Base-by-base conservation (phyloP, 2,329 filamentous ascomycete species). In the Metarhizium robertsii region DNA sequence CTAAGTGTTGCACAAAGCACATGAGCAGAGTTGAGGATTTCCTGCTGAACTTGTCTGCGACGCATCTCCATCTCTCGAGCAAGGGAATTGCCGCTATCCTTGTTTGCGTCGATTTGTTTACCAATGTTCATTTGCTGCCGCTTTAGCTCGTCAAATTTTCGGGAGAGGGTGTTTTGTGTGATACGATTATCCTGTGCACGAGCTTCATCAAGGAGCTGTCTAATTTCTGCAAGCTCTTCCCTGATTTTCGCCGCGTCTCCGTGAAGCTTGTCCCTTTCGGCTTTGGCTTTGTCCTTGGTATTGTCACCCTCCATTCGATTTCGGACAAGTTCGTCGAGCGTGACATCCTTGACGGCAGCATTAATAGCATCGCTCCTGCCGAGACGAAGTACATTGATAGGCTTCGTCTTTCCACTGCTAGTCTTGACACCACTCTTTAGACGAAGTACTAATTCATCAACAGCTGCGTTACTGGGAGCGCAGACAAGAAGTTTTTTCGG, bases 391-490 rank as follows among this genome's bases (percentile, higher is more conserved):
- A 99, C 89, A 50, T 90, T 91, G 65, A 97, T 81, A 60, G 88
- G 88, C 61, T 88, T 85, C 13, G 77, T 76, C 32, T 84, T 79
- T 1, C 94, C 92, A 47, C 80, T 82, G 57, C 82, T 78, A 0
- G 90, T 92, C 65, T 86, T 92, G 53, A 99, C 80, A 4, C 94
- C 94, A 53, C 83, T 77, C 71, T 95, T 97, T 65, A 99, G 80
- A 73, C 94, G 87, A 69, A 96, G 85, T 18, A 99, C 94, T 59
- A 99, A 70, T 69, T 99, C 94, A 68, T 99, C 94, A 6, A 99
- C 94, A 36, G 94, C 94, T 6, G 94, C 94, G 70, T 99, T 99
- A 78, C 92, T 97, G 14, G 94, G 94, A n/a, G 94, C 94, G 66
- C 94, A 99, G 29, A 99, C 90, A 30, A 99, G 80, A 30, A 99